These are phyloP conservation scores for Chaetomiaceae sp. DNA, from an alignment of 2,329 filamentous ascomycete species.

Conservation along the genomic window DNA sequence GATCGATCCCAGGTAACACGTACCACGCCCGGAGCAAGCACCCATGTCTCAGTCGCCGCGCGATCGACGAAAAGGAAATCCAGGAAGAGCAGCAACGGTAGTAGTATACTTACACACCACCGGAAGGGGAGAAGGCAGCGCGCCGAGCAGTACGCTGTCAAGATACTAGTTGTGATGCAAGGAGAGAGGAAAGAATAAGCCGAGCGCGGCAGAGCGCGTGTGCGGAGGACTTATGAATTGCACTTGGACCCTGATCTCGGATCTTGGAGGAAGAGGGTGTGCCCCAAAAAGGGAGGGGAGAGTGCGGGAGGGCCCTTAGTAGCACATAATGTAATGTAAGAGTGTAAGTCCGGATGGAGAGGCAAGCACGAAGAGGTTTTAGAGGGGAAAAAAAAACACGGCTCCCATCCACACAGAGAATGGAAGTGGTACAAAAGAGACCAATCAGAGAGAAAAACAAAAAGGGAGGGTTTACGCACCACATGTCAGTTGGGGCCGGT, in stretches of 20 bases:
- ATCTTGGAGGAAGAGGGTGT: constrained; percentile 8
- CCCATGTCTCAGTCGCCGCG: constrained; percentile 31
- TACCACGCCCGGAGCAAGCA: constrained; percentile 34
- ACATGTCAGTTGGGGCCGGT: constrained; percentile 49
- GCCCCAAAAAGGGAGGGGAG: neutral
- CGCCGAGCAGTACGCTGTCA: neutral
- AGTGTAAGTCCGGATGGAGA: constrained; percentile 22
- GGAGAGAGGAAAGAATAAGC: neutral
- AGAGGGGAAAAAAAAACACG: no score
- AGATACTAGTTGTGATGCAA: no score
- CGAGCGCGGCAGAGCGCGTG: neutral
- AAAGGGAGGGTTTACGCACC: constrained; percentile 39
- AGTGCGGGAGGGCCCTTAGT: constrained; percentile 6
- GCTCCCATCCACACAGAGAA: neutral
- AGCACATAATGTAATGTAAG: constrained; percentile 18
- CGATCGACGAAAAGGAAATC: constrained; percentile 7
- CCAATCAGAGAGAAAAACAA: constrained; percentile 19
- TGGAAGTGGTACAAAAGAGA: constrained; percentile 1
- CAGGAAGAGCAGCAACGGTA: neutral
- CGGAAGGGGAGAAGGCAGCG: neutral
- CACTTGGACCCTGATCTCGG: constrained; percentile 10
- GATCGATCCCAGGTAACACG: constrained; percentile 34
- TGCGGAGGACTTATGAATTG: neutral
- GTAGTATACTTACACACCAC: constrained; percentile 9
- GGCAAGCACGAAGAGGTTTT: constrained; percentile 18